Conservation (phyloP, 768 basidiomycete genomes). For the Tylopilus vinaceipallidus region DNA sequence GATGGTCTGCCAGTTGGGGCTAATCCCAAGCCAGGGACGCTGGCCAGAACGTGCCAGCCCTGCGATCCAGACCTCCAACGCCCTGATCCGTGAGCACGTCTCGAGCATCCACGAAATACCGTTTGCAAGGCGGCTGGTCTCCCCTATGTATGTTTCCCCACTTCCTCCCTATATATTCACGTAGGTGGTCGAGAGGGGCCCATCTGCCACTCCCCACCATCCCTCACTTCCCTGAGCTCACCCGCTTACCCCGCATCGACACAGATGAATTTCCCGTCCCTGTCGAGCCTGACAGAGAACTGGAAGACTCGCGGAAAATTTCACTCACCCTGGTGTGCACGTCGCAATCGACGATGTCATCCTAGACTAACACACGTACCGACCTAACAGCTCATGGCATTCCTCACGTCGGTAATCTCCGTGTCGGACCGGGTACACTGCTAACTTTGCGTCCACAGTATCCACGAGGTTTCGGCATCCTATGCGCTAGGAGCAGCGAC, state of each 20-base stretch:
- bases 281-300: constrained; percentile 19
- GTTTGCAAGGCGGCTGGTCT: too few relatives aligned
- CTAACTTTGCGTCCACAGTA: constrained; percentile 11
- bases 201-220: neutral
- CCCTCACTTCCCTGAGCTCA: neutral
- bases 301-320: constrained; percentile 22
- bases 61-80: constrained; percentile 11
- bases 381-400: constrained; percentile 24
- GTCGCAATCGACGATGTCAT: neutral
- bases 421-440: neutral
- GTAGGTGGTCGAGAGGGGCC: neutral
- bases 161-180: constrained; percentile 10
- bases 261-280: constrained; percentile 3
- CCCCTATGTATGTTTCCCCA: too few relatives aligned
- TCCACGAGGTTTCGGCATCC: constrained; percentile 25
- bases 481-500: constrained; percentile 17
- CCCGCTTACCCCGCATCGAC: neutral
- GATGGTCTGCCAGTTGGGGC: too few relatives aligned
- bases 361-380: neutral
- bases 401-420: constrained; percentile 23
- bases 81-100: neutral
- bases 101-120: too few relatives aligned
- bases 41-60: too few relatives aligned
- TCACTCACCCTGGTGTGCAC: constrained; percentile 20
- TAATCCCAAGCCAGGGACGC: neutral